Percentiles rank a stretch among this genome's conserved stretches.
Evolutionary conservation across 1,139 yeast species (phyloP).

Genomic region (Lodderomyces theae): DNA sequence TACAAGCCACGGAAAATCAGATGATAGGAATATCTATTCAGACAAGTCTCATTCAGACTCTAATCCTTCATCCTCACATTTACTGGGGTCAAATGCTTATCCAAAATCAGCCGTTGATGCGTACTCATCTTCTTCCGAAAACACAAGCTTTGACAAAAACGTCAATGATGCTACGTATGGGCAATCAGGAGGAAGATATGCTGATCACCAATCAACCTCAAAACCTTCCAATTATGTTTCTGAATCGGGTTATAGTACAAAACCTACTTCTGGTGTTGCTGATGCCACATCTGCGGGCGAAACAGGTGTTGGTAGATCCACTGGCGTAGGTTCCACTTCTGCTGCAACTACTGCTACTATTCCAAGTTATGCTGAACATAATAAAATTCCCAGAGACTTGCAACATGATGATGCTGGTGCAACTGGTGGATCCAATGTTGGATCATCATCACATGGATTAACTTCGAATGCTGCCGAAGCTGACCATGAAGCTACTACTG

Average conservation of each 20-base stretch:
- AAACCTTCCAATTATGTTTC: slow-evolving; percentile 3
- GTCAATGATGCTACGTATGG: slow-evolving; percentile 6
- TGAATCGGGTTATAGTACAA: not conserved
- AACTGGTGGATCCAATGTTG: slow-evolving; percentile 1
- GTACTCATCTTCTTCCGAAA: slow-evolving; percentile 7
- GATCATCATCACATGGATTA: slow-evolving; percentile 3
- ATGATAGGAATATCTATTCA: not conserved
- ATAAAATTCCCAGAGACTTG: not conserved
- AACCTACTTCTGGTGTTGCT: not conserved
- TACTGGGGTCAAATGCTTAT: slow-evolving; percentile 9
- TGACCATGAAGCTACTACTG: slow-evolving; percentile 5
- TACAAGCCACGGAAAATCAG: not conserved
- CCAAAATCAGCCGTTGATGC: slow-evolving; percentile 8
- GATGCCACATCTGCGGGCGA: slow-evolving; percentile 2
- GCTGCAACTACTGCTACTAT: slow-evolving; percentile 3
- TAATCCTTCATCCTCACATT: slow-evolving; percentile 4
- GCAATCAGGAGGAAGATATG: not conserved
- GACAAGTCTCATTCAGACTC: not conserved
- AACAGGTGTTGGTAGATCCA: slow-evolving; percentile 2
- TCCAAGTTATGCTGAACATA: slow-evolving; percentile 1
- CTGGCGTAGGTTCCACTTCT: slow-evolving; percentile 1
- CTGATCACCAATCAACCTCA: slow-evolving; percentile 1
- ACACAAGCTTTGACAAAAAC: slow-evolving; percentile 7
- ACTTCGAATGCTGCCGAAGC: slow-evolving; percentile 5
- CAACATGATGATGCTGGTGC: not conserved